Base-by-base conservation (phyloP, 805 yeast genomes). In the Wickerhamiella musiphila region DNA sequence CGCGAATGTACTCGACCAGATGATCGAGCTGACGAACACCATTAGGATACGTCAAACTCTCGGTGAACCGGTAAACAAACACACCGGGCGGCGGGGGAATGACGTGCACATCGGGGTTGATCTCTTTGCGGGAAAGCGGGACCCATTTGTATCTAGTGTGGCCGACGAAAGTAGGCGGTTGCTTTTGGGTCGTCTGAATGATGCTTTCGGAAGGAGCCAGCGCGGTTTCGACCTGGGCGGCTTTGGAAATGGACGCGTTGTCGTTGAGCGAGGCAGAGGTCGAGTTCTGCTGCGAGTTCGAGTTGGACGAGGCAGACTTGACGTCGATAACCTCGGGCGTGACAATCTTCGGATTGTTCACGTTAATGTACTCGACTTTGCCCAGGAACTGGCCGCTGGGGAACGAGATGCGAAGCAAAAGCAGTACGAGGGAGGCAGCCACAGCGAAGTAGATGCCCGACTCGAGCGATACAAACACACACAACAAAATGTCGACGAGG, bases 71-170 rank as follows among this genome's bases (percentile, higher is more conserved):
- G 60, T 74, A 84, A 3, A 84, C 93, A 36, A 83, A 45, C 12
- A 84, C 83, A 21, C 95, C 94, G 1, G 86, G 81, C 18, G 94
- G 94, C 11, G 95, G 93, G 2, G 83, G 78, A 11, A 52, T 52
- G 5, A 84, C 67, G 1, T 60, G 49, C 12, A 83, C 53, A 11
- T 63, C 66, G 4, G 65, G 56, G 51, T 84, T 79, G 69, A 48
- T 35, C 51, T 52, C 50, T 50, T 54, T 49, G 55, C 62, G 51
- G 51, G 46, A 35, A 14, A 56, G 33, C 2, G 62, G 59, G 29
- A 58, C 57, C 58, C 58, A 52, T 28, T 38, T 41, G 15, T 41
- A 28, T 30, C 43, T 15, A 4, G 20, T 23, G 16, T 25, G 31
- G 13, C 21, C 29, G 4, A 17, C 20, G n/a, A 13, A 12, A 17